Base-by-base conservation (phyloP, 2,329 filamentous ascomycete genomes). In the Pleomassaria siparia region DNA sequence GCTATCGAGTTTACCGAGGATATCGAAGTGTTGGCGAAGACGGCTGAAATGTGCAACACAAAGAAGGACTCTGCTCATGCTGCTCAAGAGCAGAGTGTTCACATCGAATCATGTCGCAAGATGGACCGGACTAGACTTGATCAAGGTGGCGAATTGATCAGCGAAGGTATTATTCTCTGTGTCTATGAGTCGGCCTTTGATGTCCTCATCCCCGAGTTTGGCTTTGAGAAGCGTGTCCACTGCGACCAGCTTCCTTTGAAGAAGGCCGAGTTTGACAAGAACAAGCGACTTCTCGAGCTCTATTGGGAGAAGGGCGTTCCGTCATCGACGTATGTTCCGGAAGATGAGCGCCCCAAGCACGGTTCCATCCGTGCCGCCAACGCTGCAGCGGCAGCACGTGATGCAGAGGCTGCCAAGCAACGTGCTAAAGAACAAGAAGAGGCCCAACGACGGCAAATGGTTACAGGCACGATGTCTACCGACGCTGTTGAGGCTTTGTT, bases 281-380 rank as follows among this genome's bases (percentile, higher is more conserved):
- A 95, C 69, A 89, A 91, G 76, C 85, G 94, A 46, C 84, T 97
- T 24, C 80, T 99, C 39, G 94, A 99, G 74, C 82, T 99, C 13
- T 99, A 96, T 80, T 99, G 94, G 94, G 94, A 99, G 84, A 99
- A 97, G 82, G 94, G 94, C 39, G 91, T 97, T 7, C 90, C 92
- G 22, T 97, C 91, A 54, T 96, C 92, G 35, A 89, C 91, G 2
- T 99, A 95, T 62, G 87, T 99, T 43, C 94, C 94, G 2, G 94
- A 99, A 68, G 94, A 99, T 67, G 94, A 99, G 77, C 87, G 91
- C 47, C 91, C 91, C 44, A 95, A 94, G 79, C 85, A 88, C 42
- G 85, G 83, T 46, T 81, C 82, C 10, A 87, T 88, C 60, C 84
- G 89, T 55, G 82, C 87, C 47, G 85, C 83, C 33, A 88, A 89